Base-by-base conservation (phyloP, 768 basidiomycete species). In the Xanthoconium purpureum region DNA sequence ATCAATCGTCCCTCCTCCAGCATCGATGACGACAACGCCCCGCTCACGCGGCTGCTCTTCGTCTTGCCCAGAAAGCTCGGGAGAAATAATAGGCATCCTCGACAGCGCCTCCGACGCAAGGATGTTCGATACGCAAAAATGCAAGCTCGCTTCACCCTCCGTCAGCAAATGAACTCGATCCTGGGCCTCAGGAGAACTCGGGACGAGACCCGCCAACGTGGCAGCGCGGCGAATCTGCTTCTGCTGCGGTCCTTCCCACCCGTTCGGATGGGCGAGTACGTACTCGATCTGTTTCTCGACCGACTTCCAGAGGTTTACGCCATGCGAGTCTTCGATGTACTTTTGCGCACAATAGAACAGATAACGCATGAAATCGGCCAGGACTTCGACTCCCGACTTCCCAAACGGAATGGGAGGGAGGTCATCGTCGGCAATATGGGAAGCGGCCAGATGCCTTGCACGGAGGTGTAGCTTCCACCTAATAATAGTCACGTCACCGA, bases 211-310 rank as follows among this genome's bases (percentile, higher is more conserved):
- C 0, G 82, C 84, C 18, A 65, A 54, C 2, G 79, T 69, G 0
- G 82, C 82, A 1, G 84, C 85, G 24, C 67, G 66, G 5, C 85
- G 78, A 71, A 87, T 82, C 61, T 78, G 73, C 24, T 70, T 71
- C 58, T 87, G 85, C 61, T 87, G 85, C 1, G 65, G 68, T 1
- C 82, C 82, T 58, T 80, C 84, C 85, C 85, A 87, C 0, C 82
- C 84, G 59, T 86, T 85, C 6, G 85, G 85, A 59, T 85, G 84
- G 1, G 78, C 77, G 15, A 87, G 74, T 6, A 87, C 74, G 55
- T 78, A 82, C 33, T 83, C 76, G 30, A 81, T 75, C 8, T 58
- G 68, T 15, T 68, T 59, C 58, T 78, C 72, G 8, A 84, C 57
- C 8, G 75, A 75, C 9, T 63, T 64, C 82, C 81, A 84, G 4